Evolutionary conservation across 805 yeast species (phyloP), one percentile per base, ranked within the genome.

Genomic region (Blastobotrys chiropterorum): DNA sequence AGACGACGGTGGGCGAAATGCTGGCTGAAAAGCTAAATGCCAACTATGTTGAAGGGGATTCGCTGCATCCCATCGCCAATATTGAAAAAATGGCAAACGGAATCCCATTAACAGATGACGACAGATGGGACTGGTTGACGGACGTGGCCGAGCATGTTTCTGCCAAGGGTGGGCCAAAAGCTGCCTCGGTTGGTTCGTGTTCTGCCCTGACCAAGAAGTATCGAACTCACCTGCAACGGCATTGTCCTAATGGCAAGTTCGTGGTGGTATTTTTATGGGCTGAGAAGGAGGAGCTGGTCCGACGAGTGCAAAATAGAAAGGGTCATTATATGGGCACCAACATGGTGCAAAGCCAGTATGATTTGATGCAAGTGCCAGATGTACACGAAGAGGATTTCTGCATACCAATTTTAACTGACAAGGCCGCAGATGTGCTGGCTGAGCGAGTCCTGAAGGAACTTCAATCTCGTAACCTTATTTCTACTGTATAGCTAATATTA

Each of bases 71-170:
- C 3, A 59, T 67, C 38, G 75, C 64, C 11, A 94, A 94, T 65
- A 73, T 92, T 13, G 81, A 76, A 16, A 94, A 94, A 67, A 94
- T 94, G 99, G 68, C 85, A 1, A 61, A 72, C 17, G 95, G 95
- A 0, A 75, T 79, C 17, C 95, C 98, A 1, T 72, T 94, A 53
- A 79, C 83, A 0, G 99, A 94, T 63, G 94, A 83, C 1, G 99
- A 94, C 67, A 72, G 99, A 54, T 86, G 92, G 90, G 90, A 78
- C 1, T 94, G 99, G 99, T 75, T 94, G 16, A 67, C 72, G 39
- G 64, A 66, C 39, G 68, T 94, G 11, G 69, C 79, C 1, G 56
- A 59, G 0, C 60, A 66, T n/a, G 74, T 83, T 2, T 47, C 59
- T 13, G 55, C 70, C 30, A 56, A 67, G 1, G 40, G 43, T 2